Conservation (phyloP, 768 basidiomycete species). For the Cyclocybe aegerita region DNA sequence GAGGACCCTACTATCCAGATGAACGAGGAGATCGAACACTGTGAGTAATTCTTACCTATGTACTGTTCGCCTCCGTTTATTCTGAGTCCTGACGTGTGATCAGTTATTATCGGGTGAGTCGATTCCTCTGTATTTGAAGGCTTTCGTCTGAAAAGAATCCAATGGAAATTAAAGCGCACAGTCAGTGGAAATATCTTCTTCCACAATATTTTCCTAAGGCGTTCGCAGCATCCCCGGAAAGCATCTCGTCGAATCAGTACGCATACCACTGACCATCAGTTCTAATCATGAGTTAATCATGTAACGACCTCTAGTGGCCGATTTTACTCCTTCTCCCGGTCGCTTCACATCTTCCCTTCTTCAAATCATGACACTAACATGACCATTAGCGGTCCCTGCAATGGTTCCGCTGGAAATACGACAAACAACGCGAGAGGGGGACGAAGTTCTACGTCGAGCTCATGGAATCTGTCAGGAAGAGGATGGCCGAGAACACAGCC, state of each 20-base stretch:
- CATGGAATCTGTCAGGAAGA: slow-evolving; percentile 22
- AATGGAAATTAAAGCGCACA: background rate
- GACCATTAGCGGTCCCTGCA: slow-evolving; percentile 22
- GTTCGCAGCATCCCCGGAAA: slow-evolving; percentile 12
- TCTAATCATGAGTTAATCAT: background rate
- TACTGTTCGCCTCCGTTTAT: background rate
- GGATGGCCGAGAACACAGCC: slow-evolving; percentile 19
- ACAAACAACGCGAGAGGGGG: slow-evolving; percentile 21
- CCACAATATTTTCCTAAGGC: background rate
- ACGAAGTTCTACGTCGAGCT: slow-evolving; percentile 22
- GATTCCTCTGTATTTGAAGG: background rate
- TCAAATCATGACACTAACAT: background rate
- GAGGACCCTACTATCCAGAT: background rate
- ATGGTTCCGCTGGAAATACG: slow-evolving; percentile 30
- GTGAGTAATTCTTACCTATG: background rate
- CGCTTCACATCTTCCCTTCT: background rate
- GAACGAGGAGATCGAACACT: background rate
- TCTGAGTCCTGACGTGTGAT: background rate
- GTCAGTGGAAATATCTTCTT: background rate
- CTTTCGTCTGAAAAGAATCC: too few relatives aligned
- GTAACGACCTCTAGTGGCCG: slow-evolving; percentile 11
- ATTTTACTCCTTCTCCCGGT: slow-evolving; percentile 16
- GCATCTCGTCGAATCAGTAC: slow-evolving; percentile 19
- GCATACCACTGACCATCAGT: background rate
- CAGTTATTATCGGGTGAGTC: background rate